Evolutionary conservation across 2,329 filamentous ascomycete genomes (phyloP), one percentile per base, ranked within the genome.

Genomic region (Calonectria hongkongensis): DNA sequence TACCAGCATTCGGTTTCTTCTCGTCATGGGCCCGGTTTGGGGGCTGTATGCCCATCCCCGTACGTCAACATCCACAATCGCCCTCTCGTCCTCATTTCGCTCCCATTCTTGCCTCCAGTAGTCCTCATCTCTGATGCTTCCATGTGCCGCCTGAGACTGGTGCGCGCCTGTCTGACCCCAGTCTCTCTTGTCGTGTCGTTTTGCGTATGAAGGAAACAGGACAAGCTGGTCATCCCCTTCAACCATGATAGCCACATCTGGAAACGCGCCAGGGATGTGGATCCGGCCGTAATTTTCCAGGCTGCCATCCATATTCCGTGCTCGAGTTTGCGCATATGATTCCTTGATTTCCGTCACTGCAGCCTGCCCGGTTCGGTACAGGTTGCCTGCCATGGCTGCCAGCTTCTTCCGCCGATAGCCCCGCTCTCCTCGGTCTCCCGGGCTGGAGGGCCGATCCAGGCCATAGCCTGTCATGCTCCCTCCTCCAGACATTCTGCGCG

Each of bases 11-110:
- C 97, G 91, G 80, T 98, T 97, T 80, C 95, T 95, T 77, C 96
- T 90, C 30, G 91, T 96, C 90, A 98, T 92, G 4, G 95, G 95
- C 0, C 95, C 95, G 76, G 89, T 90, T 79, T 96, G 94, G 21
- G 96, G 96, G 47, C 92, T 92, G 83, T 98, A 99, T 65, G 98
- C 91, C 97, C 97, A 99, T 16, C 97, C 97, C 77, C 96, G 90
- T 28, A 99, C 95, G 82, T 99, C 96, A 7, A 98, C 95, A 81
- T 98, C 96, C 1, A 98, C 94, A 4, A 98, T 88, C 0, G 96
- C 95, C 82, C 94, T 94, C 79, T 95, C 92, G 72, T 96, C 93
- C 82, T 98, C 94, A 66, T 93, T 90, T 73, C 90, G 90, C 70
- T 96, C 92, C 94, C 94, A 98, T 80, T 96, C 92, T 68, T 91